These are phyloP conservation scores for Euphorbia corollata DNA, from an alignment of 441 rosid genomes.

Conservation along the genomic window DNA sequence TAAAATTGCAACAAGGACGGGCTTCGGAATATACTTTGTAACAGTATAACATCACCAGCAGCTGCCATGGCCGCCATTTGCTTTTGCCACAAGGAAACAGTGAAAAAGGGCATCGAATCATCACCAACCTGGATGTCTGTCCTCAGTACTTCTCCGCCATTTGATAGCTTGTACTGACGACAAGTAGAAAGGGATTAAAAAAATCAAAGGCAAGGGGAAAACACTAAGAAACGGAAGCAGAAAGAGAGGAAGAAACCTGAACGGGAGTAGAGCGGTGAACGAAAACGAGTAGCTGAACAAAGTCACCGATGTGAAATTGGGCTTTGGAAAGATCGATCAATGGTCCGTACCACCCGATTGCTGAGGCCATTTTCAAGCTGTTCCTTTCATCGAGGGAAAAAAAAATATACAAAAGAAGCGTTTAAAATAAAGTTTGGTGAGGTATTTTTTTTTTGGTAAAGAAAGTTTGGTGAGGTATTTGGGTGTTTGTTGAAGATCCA, in stretches of 20 bases:
- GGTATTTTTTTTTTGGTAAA: too few species aligned
- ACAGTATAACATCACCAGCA: conserved; percentile 37
- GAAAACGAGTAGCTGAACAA: conserved; percentile 53
- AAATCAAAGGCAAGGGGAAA: background rate
- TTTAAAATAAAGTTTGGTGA: too few species aligned
- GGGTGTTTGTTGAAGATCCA: too few species aligned
- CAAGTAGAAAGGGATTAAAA: background rate
- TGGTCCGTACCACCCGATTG: conserved; percentile 51
- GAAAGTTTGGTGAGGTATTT: too few species aligned
- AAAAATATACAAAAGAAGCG: background rate
- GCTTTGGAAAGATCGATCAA: conserved; percentile 40
- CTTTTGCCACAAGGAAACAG: conserved; percentile 48
- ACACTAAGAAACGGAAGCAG: background rate
- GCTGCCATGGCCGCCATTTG: conserved; percentile 27
- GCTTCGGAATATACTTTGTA: conserved; percentile 27
- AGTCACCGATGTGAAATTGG: conserved; percentile 36
- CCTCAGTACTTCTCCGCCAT: conserved; percentile 40
- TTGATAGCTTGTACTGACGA: conserved; percentile 35
- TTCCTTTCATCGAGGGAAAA: background rate
- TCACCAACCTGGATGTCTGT: conserved; percentile 56
- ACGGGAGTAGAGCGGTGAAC: conserved; percentile 46
- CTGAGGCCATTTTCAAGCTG: conserved; percentile 28
- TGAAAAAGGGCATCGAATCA: conserved; percentile 39
- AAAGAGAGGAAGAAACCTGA: conserved; percentile 26
- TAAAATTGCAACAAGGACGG: background rate